Evolutionary conservation across 495 filamentous ascomycete species (phyloP).

Genomic region (Pseudomonodictys pantanalensis): DNA sequence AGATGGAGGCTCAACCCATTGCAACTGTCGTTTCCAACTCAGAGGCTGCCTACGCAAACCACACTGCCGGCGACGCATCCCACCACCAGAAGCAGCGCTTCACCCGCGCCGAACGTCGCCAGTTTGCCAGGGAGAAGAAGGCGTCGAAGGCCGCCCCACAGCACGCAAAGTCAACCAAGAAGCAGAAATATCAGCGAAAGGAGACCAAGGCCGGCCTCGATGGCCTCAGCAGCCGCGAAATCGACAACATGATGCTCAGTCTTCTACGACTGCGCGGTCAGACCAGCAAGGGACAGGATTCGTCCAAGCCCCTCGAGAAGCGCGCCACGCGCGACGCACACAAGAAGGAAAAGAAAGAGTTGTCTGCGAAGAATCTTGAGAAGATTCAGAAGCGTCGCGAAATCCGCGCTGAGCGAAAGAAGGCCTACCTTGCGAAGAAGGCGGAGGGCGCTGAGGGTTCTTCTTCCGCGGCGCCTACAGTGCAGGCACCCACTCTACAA

Average conservation of each 20-base stretch:
- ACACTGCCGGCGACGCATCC: no score
- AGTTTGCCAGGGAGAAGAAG: no score
- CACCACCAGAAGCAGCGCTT: no score
- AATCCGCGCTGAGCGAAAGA: conserved; percentile 3
- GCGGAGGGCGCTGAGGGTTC: conserved; percentile 3
- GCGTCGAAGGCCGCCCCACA: no score
- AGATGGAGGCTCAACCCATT: no score
- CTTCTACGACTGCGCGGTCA: neutral
- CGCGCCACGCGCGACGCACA: neutral
- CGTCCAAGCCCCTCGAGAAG: neutral
- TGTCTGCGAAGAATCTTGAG: conserved; percentile 3
- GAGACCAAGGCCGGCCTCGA: no score
- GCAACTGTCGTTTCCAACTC: no score
- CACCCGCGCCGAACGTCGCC: no score
- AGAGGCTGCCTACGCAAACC: no score
- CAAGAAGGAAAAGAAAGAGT: conserved; percentile 11
- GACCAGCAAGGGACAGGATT: neutral
- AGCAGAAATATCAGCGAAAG: no score
- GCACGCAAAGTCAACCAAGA: no score
- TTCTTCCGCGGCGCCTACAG: neutral
- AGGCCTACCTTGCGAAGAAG: conserved; percentile 4
- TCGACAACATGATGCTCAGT: neutral
- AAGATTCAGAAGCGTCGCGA: conserved; percentile 12
- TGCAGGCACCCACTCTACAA: neutral
- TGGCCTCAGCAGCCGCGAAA: no score